Conservation (phyloP, 352 stramenopile species). For the Peronospora destructor region DNA sequence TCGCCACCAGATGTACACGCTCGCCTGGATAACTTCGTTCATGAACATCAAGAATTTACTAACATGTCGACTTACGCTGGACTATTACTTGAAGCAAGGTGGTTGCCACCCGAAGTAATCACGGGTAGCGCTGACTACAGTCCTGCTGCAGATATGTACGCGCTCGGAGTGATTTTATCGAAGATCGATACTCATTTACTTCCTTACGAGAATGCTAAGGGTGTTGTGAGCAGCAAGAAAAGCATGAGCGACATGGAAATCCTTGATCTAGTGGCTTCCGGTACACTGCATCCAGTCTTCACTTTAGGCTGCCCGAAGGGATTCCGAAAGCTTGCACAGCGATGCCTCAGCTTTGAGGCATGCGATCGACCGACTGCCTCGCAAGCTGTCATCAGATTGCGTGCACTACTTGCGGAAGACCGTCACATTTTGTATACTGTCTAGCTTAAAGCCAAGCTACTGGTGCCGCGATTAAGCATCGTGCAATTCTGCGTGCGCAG, state of each 20-base stretch:
- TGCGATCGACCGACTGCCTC: constrained; percentile 34
- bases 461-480: constrained; percentile 67
- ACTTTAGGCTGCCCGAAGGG: constrained; percentile 30
- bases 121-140: constrained; percentile 29
- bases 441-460: constrained; percentile 22
- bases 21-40: constrained; percentile 44
- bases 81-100: constrained; percentile 20
- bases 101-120: constrained; percentile 43
- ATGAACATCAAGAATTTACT: constrained; percentile 16
- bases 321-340: constrained; percentile 29
- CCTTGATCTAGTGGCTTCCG: constrained; percentile 22
- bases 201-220: constrained; percentile 35
- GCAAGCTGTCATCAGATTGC: constrained; percentile 38
- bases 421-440: constrained; percentile 8
- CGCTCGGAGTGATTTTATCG: constrained; percentile 44
- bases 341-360: constrained; percentile 33
- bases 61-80: constrained; percentile 19
- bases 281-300: constrained; percentile 21
- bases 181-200: constrained; percentile 52
- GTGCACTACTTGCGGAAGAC: constrained; percentile 20
- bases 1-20: constrained; percentile 19
- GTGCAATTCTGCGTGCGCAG: constrained; percentile 65
- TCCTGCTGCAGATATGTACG: constrained; percentile 36
- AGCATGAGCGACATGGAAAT: constrained; percentile 25
- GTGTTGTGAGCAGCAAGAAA: constrained; percentile 6